A percentile compares a stretch with the other conserved stretches of the same genome.
phyloP scores from a whole-genome alignment of 257 asterid species.

The Solanum verrucosum region DNA sequence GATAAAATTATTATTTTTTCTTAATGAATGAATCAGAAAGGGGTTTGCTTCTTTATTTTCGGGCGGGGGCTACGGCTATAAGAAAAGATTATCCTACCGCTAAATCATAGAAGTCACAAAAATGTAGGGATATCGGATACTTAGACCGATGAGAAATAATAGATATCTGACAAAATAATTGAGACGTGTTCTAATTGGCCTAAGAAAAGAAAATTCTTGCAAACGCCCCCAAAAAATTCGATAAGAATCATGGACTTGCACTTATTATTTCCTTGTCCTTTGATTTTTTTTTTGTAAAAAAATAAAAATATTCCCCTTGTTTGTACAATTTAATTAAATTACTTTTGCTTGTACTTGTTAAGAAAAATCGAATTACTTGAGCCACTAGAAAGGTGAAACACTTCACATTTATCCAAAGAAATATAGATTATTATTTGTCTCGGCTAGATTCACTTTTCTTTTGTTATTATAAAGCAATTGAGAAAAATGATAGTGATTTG shows the following conservation, averaged over 20 bases:
- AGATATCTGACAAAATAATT: background rate
- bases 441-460: background rate
- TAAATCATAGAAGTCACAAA: background rate
- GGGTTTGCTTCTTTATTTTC: background rate
- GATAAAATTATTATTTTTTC: background rate
- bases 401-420: background rate
- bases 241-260: background rate
- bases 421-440: background rate
- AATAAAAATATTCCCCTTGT: background rate
- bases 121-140: background rate
- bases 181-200: background rate
- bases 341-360: background rate
- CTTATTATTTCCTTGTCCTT: background rate
- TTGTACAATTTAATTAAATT: background rate
- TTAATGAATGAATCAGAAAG: background rate
- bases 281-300: background rate
- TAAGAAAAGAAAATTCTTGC: background rate
- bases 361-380: background rate
- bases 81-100: background rate
- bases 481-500: background rate
- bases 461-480: background rate
- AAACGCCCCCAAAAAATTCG: background rate
- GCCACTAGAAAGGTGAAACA: background rate
- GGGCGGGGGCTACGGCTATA: rapidly evolving
- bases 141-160: background rate